Evolutionary conservation across 129 eudicot genomes (phyloP), one percentile per base, ranked within the genome.

Genomic region (Ambrosia artemisiifolia): DNA sequence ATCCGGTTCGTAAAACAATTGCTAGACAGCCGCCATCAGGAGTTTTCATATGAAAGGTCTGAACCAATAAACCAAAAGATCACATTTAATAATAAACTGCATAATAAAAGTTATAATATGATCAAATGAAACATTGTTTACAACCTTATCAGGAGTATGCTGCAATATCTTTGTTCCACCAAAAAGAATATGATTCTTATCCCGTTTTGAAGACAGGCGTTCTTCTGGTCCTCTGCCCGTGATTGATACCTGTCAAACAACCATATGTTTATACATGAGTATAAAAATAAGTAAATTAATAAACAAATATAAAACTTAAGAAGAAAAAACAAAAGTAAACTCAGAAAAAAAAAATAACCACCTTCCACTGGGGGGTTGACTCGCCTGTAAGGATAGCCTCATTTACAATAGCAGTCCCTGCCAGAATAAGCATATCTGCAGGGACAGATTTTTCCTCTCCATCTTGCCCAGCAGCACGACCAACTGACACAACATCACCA

Each of bases 341-440:
- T 35, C 28, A 0, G 28, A 24, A 40, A 44, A 48, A 51, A 59
- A 14, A 67, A 75, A 68, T 51, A 65, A 49, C 35, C 47, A 90
- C 99, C 99, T 94, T 94, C 99, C 99, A 94, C 65, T 94, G 99
- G 17, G 99, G 99, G 70, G 99, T 94, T 54, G 99, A 94, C 85
- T 94, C 99, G 74, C 99, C 99, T 2, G 99, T 94, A 51, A 94
- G 82, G 55, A 94, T 94, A 53, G 99, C 99, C 71, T 94, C 99
- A 65, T 94, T 94, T 51, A 90, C 97, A 57, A 94, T 94, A 65
- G 96, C 96, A 90, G 81, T 94, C 81, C 99, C 99, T 66, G 94
- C 93, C 43, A 94, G 71, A 59, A 90, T 79, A 74, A 94, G 96
- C 99, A 94, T 88, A 70, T 94, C 97, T 18, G 95, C 97, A 13